Evolutionary conservation across 2,329 filamentous ascomycete genomes (phyloP), one percentile per base, ranked within the genome.

Genomic region (Ascomycota sp.): DNA sequence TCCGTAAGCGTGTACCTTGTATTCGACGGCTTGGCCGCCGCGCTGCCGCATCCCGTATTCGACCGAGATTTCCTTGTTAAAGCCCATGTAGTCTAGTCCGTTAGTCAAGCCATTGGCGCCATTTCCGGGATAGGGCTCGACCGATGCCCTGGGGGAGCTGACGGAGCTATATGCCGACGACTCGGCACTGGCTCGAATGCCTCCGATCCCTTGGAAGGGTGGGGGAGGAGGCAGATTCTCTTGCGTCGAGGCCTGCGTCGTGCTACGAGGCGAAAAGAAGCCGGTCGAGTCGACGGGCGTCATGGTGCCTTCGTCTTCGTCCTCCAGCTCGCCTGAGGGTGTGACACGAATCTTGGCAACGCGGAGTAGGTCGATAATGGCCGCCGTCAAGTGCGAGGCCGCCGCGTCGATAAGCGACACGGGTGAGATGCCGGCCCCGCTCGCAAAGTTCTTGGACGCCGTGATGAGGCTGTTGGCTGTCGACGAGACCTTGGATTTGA

Each of bases 381-480:
- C 74, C 4, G 79, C 73, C 2, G 82, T 81, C 23, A 95, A 63
- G 52, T 98, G 83, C 17, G 81, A 89, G 7, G 86, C 83, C 2
- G 89, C 86, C 4, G 86, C 89, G 50, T 98, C 89, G 15, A 98
- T 61, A 3, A 98, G 57, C 5, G 82, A 92, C n/a, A 98, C 76
- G 0, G 89, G 89, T 1, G 82, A 86, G 21, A 98, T 67, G 20
- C 89, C 89, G 13, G 70, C 73, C 1, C 82, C 75, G 8, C 70
- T 66, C 22, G 79, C 75, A 50, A 89, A 93, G 46, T 93, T 93
- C 57, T 91, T 93, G 22, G 81, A 77, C 2, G 86, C 82, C 3
- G 86, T 95, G 43, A 95, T 94, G 33, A 98, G 62, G 45, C 86
- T 89, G 59, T 95, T 95, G 29, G 89, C 85, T 2, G 86, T 92